These are phyloP conservation scores for Penicillium paxilli DNA, from an alignment of 495 filamentous ascomycete species.

Conservation along the genomic window DNA sequence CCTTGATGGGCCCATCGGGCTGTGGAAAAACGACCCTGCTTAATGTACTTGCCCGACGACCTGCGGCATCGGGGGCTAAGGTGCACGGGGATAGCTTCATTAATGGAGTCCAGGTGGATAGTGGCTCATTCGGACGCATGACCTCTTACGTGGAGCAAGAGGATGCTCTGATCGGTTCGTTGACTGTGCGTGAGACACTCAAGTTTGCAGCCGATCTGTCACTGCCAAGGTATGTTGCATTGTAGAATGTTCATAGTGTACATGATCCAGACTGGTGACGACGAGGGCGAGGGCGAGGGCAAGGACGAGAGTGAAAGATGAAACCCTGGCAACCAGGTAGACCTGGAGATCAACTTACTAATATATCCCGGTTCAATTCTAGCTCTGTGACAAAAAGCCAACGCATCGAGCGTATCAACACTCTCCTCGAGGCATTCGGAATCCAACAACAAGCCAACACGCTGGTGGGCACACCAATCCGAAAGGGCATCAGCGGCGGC, in stretches of 20 bases:
- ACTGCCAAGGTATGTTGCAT: conserved; percentile 53
- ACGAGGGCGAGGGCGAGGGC: too few species aligned
- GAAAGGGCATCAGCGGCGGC: conserved; percentile 77
- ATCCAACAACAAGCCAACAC: conserved; percentile 63
- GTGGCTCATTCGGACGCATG: conserved; percentile 41
- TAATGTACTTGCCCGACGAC: conserved; percentile 67
- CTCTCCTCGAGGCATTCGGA: conserved; percentile 60
- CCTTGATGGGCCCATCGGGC: conserved; percentile 75
- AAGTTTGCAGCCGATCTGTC: conserved; percentile 65
- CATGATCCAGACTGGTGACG: too few species aligned
- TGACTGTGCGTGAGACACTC: conserved; percentile 77
- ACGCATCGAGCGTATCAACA: conserved; percentile 52
- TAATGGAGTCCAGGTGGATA: conserved; percentile 51
- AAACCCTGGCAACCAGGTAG: not conserved
- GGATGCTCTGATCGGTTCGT: conserved; percentile 74
- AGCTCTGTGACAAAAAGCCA: conserved; percentile 46
- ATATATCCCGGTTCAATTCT: conserved; percentile 1
- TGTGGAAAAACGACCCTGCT: conserved; percentile 79
- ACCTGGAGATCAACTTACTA: not conserved
- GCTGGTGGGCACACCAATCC: conserved; percentile 74
- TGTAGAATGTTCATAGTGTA: too few species aligned
- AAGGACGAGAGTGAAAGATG: not conserved
- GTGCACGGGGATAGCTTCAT: conserved; percentile 52
- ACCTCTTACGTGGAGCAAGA: conserved; percentile 82
- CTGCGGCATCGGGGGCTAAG: conserved; percentile 45